Conservation (phyloP, 2,329 filamentous ascomycete genomes). For the Davidsoniella virescens region DNA sequence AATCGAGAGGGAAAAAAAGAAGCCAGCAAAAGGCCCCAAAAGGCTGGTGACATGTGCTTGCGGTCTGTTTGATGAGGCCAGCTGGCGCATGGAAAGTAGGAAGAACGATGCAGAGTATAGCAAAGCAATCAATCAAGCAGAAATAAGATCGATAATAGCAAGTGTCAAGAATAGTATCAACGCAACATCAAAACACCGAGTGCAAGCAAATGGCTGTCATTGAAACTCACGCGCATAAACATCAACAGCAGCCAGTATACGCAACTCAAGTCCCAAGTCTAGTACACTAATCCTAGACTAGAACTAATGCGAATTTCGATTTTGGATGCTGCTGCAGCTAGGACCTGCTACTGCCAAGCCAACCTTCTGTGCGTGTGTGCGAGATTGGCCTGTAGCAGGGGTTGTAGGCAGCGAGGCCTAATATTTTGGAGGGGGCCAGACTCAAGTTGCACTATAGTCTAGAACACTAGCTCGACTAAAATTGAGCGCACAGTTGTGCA, state of each 20-base stretch:
- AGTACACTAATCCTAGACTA: neutral
- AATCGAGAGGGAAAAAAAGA: constrained; percentile 1
- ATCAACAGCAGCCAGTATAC: neutral
- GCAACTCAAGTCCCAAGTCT: neutral
- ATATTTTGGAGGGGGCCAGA: neutral
- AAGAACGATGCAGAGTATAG: constrained; percentile 1
- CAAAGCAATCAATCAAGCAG: neutral
- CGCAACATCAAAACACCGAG: neutral
- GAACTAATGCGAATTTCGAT: neutral
- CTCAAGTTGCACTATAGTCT: neutral
- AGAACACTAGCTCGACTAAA: neutral
- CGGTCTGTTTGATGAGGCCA: constrained; percentile 4
- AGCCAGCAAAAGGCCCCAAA: neutral
- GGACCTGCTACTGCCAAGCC: constrained; percentile 10
- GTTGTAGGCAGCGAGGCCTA: too few relatives aligned
- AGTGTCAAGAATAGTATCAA: neutral
- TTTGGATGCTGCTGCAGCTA: neutral
- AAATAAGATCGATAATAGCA: neutral
- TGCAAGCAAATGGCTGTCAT: neutral
- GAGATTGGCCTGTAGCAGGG: constrained; percentile 4
- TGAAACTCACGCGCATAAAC: neutral
- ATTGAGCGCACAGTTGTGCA: neutral
- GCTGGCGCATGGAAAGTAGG: constrained; percentile 5
- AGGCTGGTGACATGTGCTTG: neutral
- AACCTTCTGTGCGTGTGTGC: constrained; percentile 2